Percentiles rank a stretch among this genome's conserved stretches.
Evolutionary conservation across 257 asterid species (phyloP).

Genomic region (Solanum etuberosum): DNA sequence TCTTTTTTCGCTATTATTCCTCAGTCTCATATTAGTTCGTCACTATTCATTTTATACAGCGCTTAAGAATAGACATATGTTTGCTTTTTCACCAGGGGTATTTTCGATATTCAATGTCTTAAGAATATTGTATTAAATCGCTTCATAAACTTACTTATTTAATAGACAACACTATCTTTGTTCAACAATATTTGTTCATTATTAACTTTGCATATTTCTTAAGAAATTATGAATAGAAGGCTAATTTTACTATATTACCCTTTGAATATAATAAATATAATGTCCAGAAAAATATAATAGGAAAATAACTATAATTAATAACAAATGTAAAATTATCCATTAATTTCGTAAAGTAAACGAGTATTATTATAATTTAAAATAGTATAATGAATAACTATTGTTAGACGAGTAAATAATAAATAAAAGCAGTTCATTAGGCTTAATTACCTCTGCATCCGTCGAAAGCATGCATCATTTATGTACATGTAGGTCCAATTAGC

Average conservation of each 20-base stretch:
- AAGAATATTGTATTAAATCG: too few species aligned
- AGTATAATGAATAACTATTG: too few species aligned
- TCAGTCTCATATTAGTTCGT: rapidly evolving
- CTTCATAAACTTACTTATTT: neutral
- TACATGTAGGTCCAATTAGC: too few species aligned
- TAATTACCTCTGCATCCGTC: neutral
- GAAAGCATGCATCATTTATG: neutral
- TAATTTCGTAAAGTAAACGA: rapidly evolving
- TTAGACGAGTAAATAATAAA: too few species aligned
- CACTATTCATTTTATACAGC: neutral
- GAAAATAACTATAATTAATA: too few species aligned
- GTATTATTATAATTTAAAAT: too few species aligned
- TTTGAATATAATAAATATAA: too few species aligned
- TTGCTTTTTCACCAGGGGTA: neutral
- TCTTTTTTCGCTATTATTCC: rapidly evolving
- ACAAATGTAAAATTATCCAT: neutral
- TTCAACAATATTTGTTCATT: too few species aligned
- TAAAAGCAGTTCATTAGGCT: neutral
- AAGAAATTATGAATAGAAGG: too few species aligned
- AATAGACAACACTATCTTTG: neutral
- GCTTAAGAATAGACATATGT: neutral
- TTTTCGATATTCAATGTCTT: neutral
- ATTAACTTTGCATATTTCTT: too few species aligned
- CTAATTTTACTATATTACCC: too few species aligned
- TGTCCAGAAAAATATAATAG: too few species aligned